Evolutionary conservation across 2,329 filamentous ascomycete genomes (phyloP).

Genomic region (Myriosclerotinia curreyana): DNA sequence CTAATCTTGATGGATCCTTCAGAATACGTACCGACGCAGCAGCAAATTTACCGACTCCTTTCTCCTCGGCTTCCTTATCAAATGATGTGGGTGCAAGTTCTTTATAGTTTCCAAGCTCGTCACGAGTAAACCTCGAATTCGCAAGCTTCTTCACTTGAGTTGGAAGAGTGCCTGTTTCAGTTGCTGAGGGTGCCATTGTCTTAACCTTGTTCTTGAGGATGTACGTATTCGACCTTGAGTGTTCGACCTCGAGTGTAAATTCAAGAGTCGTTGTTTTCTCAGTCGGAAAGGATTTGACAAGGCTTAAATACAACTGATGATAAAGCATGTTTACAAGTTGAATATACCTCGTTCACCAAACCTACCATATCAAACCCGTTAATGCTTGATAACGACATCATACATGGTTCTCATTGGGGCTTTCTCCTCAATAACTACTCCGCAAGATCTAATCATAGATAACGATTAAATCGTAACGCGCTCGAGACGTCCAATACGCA

Average conservation of each 20-base stretch:
- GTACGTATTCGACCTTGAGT: neutral
- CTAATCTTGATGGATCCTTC: neutral
- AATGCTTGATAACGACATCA: conserved; percentile 18
- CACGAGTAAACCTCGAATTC: conserved; percentile 30
- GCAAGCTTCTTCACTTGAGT: conserved; percentile 21
- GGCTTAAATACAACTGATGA: conserved; percentile 11
- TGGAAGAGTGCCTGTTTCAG: conserved; percentile 31
- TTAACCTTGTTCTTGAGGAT: neutral
- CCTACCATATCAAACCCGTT: conserved; percentile 7
- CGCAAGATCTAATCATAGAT: conserved; percentile 1
- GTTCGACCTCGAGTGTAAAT: neutral
- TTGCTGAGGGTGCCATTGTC: conserved; percentile 37
- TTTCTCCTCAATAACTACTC: neutral
- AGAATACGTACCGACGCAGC: conserved; percentile 34
- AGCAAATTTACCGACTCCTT: conserved; percentile 33
- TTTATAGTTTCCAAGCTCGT: conserved; percentile 34
- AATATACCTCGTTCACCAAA: conserved; percentile 3
- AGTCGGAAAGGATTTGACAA: neutral
- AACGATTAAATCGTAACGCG: neutral
- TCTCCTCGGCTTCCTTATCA: conserved; percentile 35
- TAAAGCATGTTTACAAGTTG: neutral
- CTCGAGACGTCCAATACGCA: conserved; percentile 3
- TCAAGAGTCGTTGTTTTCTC: neutral
- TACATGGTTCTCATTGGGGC: conserved; percentile 17
- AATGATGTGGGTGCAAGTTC: conserved; percentile 37